Evolutionary conservation across 306 rosid genomes (phyloP), one percentile per base, ranked within the genome.

Genomic region (Vigna nakashimae): DNA sequence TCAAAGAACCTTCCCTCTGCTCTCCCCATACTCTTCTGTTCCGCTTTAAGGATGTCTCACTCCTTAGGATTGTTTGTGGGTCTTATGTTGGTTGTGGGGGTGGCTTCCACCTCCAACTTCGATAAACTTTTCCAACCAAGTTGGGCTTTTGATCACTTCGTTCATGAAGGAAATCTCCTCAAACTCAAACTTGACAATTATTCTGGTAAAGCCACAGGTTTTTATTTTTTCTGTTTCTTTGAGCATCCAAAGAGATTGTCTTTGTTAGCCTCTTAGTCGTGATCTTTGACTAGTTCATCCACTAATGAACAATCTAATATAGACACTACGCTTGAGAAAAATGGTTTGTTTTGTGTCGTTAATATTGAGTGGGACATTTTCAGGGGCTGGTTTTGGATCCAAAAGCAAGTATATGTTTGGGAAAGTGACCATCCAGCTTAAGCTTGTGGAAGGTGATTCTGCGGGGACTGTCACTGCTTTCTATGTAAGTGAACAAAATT

Each of bases 381-480:
- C 89, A 95, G 98, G 97, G 4, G 93, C 97, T 85, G 99, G 97
- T 52, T 95, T 95, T 86, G 77, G 62, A 30, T 95, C 99, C 2
- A 95, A 91, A 86, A 87, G 28, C 89, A 92, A 86, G 80, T 92
- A 87, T 65, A 57, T 92, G 99, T 95, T 88, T 71, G 99, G 99
- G 34, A 95, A 86, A 81, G 99, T 90, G 2, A 86, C 88, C 55
- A 68, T 95, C 26, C 94, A 91, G 80, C 90, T 95, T 42, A 95
- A 95, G 90, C 98, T 95, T 62, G 70, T 95, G 1, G 89, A 89
- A 77, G 99, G 98, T 9, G 97, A 95, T 76, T 95, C 98, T 46
- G 96, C 98, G 8, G 97, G 98, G 81, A 92, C 98, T 20, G 98
- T 95, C 10, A 91, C 98, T 24, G 98, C 99, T 63, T 95, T 87